These are phyloP conservation scores for Solanum appendiculatum DNA, from an alignment of 257 asterid genomes.

Conservation along the genomic window DNA sequence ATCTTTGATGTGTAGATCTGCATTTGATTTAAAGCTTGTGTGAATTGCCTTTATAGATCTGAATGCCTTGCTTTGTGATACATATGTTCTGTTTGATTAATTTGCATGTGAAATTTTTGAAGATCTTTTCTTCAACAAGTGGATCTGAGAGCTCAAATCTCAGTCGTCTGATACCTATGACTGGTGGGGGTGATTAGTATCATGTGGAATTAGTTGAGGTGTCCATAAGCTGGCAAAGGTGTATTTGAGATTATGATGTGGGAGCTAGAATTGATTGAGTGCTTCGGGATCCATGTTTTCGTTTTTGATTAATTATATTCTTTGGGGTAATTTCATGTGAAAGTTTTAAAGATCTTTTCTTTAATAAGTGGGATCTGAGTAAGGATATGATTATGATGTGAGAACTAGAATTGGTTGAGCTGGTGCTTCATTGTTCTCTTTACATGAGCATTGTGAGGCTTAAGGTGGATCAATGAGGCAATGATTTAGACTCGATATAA, in stretches of 20 bases:
- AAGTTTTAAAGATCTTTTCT: background rate
- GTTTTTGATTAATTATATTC: background rate
- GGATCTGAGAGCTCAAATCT: background rate
- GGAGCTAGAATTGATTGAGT: background rate
- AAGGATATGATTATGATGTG: background rate
- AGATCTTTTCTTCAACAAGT: background rate
- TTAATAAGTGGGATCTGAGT: background rate
- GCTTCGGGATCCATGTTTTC: background rate
- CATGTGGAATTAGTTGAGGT: background rate
- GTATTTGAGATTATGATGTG: background rate
- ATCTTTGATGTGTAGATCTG: background rate
- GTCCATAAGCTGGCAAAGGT: background rate
- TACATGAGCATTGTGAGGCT: background rate
- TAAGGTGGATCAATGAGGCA: background rate
- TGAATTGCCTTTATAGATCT: background rate
- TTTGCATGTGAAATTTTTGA: background rate
- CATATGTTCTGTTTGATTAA: background rate
- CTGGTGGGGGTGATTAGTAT: background rate
- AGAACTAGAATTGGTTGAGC: background rate
- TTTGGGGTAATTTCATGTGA: background rate
- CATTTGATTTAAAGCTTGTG: background rate
- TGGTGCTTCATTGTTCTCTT: background rate
- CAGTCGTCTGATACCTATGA: background rate
- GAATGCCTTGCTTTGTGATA: background rate
- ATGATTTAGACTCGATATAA: background rate